Conservation (phyloP, 106 monocot genomes). For the Dioscorea zingiberensis region DNA sequence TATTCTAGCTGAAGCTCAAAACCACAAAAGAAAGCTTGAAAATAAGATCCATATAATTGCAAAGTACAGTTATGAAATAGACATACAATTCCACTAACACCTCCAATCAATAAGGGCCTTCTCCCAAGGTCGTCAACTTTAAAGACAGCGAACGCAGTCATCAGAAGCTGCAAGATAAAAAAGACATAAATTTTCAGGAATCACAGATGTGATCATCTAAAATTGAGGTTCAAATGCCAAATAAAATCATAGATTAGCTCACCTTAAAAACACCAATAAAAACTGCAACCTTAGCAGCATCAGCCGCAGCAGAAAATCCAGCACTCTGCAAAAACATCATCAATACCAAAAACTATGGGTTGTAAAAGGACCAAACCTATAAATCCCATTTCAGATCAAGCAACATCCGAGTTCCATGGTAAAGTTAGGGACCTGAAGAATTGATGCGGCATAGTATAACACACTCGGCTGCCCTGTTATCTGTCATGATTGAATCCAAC, state of each 20-base stretch:
- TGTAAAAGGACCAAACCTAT: too few relatives aligned
- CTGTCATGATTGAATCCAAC: constrained; percentile 24
- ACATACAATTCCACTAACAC: constrained; percentile 92
- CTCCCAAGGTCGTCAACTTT: constrained; percentile 95
- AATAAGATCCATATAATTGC: not conserved
- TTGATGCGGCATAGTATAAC: constrained; percentile 93
- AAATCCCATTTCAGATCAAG: too few relatives aligned
- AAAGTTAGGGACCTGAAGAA: constrained; percentile 66
- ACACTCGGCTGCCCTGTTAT: constrained; percentile 99
- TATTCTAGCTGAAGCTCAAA: too few relatives aligned
- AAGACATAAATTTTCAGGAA: too few relatives aligned
- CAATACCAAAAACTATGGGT: not conserved
- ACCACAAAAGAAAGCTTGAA: not conserved
- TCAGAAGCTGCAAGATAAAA: constrained; percentile 61
- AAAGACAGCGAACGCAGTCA: constrained; percentile 92
- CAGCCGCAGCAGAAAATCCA: constrained; percentile 93
- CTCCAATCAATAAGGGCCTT: constrained; percentile 74
- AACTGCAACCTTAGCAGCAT: constrained; percentile 92
- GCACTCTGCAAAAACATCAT: constrained; percentile 60
- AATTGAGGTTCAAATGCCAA: not conserved
- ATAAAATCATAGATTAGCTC: not conserved
- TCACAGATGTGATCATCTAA: too few relatives aligned
- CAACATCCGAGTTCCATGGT: too few relatives aligned
- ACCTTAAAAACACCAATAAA: constrained; percentile 94
- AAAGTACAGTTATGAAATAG: not conserved